phyloP scores from a whole-genome alignment of 2,329 filamentous ascomycete species.

The Penicillium digitatum region DNA sequence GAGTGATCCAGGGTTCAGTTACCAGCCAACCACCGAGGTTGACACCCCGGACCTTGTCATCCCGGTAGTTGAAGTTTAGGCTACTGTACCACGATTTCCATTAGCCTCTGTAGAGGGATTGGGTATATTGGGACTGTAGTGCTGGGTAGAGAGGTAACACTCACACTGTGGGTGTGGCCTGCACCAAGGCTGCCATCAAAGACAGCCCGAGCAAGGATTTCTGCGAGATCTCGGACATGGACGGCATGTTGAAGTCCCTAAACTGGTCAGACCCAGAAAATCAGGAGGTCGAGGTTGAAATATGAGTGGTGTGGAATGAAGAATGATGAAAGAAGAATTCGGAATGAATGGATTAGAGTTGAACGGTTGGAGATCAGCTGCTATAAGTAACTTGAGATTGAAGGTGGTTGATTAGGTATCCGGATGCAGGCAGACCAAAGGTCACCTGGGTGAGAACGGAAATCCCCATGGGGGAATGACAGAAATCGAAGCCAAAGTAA shows the following conservation, averaged over 20 bases:
- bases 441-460: conserved; percentile 14
- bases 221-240: conserved; percentile 20
- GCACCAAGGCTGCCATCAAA: conserved; percentile 22
- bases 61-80: conserved; percentile 50
- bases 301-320: conserved; percentile 20
- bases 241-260: conserved; percentile 25
- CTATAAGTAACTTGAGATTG: conserved; percentile 30
- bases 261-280: conserved; percentile 29
- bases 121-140: background rate
- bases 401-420: conserved; percentile 8
- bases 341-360: conserved; percentile 17
- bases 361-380: conserved; percentile 26
- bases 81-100: conserved; percentile 16
- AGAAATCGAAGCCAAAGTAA: background rate
- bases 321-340: conserved; percentile 14
- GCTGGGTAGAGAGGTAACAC: conserved; percentile 7
- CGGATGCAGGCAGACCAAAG: conserved; percentile 16
- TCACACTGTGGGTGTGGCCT: conserved; percentile 26
- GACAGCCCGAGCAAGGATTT: conserved; percentile 26
- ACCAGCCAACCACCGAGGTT: conserved; percentile 65
- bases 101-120: background rate
- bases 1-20: conserved; percentile 62
- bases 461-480: background rate
- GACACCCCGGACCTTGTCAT: conserved; percentile 58
- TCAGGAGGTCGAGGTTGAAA: conserved; percentile 21